These are phyloP conservation scores for Hortaea werneckii DNA, from an alignment of 2,329 filamentous ascomycete genomes.

Conservation along the genomic window DNA sequence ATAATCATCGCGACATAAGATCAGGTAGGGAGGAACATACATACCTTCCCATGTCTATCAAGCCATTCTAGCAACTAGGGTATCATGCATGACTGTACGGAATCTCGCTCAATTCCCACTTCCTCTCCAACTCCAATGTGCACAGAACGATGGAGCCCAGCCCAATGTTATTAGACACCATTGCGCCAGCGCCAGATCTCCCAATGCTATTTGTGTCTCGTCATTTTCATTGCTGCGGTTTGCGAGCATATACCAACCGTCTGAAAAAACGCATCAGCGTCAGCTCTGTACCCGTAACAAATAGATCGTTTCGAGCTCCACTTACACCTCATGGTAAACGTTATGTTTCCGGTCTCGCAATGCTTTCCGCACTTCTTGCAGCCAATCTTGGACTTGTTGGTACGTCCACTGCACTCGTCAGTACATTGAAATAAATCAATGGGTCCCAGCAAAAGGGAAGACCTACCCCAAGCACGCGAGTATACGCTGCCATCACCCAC, in stretches of 20 bases:
- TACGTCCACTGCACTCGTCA: conserved; percentile 21
- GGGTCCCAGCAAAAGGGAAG: too few relatives aligned
- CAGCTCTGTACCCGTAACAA: neutral
- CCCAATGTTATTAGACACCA: too few relatives aligned
- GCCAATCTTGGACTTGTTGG: conserved; percentile 25
- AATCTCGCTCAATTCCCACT: too few relatives aligned
- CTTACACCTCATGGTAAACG: conserved; percentile 30
- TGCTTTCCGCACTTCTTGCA: conserved; percentile 22
- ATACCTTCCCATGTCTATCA: too few relatives aligned
- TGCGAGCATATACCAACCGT: neutral
- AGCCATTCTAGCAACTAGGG: too few relatives aligned
- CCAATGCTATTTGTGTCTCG: neutral
- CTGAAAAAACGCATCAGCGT: neutral
- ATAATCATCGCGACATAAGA: too few relatives aligned
- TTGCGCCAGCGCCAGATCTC: neutral
- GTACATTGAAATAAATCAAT: neutral
- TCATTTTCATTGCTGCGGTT: neutral
- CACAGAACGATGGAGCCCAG: too few relatives aligned
- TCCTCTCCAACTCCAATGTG: too few relatives aligned
- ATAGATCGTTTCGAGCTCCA: neutral
- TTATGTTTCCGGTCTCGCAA: conserved; percentile 27
- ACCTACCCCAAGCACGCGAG: conserved; percentile 24
- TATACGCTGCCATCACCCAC: conserved; percentile 32
- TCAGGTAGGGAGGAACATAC: too few relatives aligned
- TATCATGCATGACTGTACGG: too few relatives aligned